These are phyloP conservation scores for Cryptococcus sp. DNA, from an alignment of 1,284 basidiomycete genomes.

Conservation along the genomic window DNA sequence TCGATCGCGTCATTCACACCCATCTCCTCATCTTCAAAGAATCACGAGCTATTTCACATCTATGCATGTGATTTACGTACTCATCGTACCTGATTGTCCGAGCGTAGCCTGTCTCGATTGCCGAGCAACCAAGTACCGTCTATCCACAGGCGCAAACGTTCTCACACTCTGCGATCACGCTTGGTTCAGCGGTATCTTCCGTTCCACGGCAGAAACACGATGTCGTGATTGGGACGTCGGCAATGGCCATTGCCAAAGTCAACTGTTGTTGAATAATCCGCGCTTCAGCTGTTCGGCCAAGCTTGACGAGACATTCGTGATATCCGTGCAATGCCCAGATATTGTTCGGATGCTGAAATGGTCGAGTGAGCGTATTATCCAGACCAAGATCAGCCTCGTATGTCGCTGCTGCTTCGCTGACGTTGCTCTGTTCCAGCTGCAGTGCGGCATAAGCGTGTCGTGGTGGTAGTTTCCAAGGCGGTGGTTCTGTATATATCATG, in stretches of 20 bases:
- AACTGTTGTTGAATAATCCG: slow-evolving; percentile 33
- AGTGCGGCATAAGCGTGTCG: slow-evolving; percentile 49
- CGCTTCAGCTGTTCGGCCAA: slow-evolving; percentile 37
- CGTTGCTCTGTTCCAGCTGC: slow-evolving; percentile 39
- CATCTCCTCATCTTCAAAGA: not conserved
- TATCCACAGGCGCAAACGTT: too few species aligned
- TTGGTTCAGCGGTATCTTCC: too few species aligned
- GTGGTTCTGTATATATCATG: slow-evolving; percentile 46
- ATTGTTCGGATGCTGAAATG: slow-evolving; percentile 47
- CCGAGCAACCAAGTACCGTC: too few species aligned
- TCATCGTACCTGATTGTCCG: too few species aligned
- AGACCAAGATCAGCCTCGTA: slow-evolving; percentile 48
- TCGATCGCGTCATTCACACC: too few species aligned
- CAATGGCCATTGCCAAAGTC: slow-evolving; percentile 36
- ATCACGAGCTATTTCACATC: too few species aligned
- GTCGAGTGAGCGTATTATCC: slow-evolving; percentile 32
- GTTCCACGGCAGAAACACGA: slow-evolving; percentile 35
- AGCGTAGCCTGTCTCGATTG: too few species aligned
- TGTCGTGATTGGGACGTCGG: slow-evolving; percentile 39
- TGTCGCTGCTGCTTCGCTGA: slow-evolving; percentile 32
- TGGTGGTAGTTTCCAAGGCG: slow-evolving; percentile 48
- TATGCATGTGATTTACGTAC: too few species aligned
- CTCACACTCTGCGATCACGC: too few species aligned
- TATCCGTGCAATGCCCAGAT: slow-evolving; percentile 50
- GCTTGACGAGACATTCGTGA: slow-evolving; percentile 40